Evolutionary conservation across 1,284 basidiomycete species (phyloP), one percentile per base, ranked within the genome.

Genomic region (Exsudoporus floridanus): DNA sequence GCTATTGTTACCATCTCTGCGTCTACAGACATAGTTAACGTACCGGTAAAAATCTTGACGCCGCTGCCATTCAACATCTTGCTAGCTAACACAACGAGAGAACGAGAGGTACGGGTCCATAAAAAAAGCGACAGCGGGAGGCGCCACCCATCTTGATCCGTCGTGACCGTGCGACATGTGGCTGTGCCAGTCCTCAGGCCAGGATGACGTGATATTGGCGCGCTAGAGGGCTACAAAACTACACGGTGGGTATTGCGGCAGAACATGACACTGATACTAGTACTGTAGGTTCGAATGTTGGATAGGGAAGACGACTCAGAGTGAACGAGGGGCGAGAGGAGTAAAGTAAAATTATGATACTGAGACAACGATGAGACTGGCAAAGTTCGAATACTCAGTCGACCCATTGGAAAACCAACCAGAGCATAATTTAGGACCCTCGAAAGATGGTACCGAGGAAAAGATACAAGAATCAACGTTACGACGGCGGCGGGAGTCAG

Each of bases 1-100:
- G 10, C 34, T 14, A 41, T 50, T 21, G 38, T 52, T 37, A 54
- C 46, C 40, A 46, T 47, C 36, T 43, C 41, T 28, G 31, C 6
- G 0, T 18, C 18, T 25, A 52, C 18, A 47, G 37, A 40, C 23
- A 37, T 41, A 13, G 31, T 38, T 4, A 53, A 75, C 87, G 60
- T 58, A 94, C 94, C 93, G 53, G 91, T 83, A 71, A 96, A 95
- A 57, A 96, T 84, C 76, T 95, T 95, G 76, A 97, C 94, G 63
- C 89, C 86, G 61, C 82, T 86, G 56, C 89, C 85, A 70, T 84
- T 87, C 69, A 90, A 74, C 87, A 90, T 90, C 54, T 55, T 56
- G 57, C 57, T 49, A 50, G 50, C 49, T 50, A 49, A 53, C 37
- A 46, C 49, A 25, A 53, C 44, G 49, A 53, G 44, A 50, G 39